Evolutionary conservation across 257 asterid genomes (phyloP), one percentile per base, ranked within the genome.

Genomic region (Solanum gracilifrons): DNA sequence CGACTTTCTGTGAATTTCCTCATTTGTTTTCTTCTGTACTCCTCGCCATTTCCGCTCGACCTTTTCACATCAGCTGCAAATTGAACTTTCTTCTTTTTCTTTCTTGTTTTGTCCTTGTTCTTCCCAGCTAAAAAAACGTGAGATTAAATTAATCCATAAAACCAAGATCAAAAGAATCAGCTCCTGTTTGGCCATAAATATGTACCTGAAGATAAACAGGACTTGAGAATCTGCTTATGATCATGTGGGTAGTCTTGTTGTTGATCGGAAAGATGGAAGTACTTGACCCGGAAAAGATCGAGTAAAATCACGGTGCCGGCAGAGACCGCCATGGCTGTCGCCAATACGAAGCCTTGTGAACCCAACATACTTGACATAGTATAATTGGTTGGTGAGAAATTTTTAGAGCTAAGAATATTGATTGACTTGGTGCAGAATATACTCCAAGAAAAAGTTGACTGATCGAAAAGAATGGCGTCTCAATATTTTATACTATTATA

Each of bases 321-420:
- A 55, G 99, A 96, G 31, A 94, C 97, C 4, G 98, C 98, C 97
- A 96, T 93, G 87, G 98, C 98, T 25, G 99, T 95, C 41, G 98
- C 99, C 33, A 95, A 88, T 48, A 93, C 98, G 9, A 94, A 71
- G 85, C 95, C 95, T 87, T 94, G 98, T 32, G 96, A 91, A 36
- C 94, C 91, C 94, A 93, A 88, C 91, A 93, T 87, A 20, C 93
- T 87, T 83, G 93, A 90, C n/a, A 31, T 31, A 48, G 9, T 25
- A 46, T 33, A 83, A 36, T 12, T 33, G 36, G 33, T 79, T 13
- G 36, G 68, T 58, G 27, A 18, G 29, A 48, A 48, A 9, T 18
- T 82, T 43, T 41, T 15, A 79, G 64, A 82, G 41, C 48, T 41
- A 41, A 2, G 43, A 79, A 15, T 27, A 13, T 43, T 43, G 62